Percentiles rank a stretch among this genome's conserved stretches.
Evolutionary conservation across 2,329 filamentous ascomycete species (phyloP).

Genomic region (Plenodomus biglobosus): DNA sequence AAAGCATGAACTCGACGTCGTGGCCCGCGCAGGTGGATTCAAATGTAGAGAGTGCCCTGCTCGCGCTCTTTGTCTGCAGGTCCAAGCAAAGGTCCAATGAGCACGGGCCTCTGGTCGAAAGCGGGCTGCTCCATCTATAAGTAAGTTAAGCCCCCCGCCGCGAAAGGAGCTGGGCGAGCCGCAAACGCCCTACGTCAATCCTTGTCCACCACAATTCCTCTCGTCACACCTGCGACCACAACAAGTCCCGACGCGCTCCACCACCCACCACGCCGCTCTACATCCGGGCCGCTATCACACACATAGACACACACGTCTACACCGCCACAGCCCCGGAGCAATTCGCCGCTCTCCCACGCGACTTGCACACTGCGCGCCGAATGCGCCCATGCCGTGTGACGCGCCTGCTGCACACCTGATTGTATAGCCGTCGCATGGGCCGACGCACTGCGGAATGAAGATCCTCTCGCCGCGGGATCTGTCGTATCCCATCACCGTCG

Average conservation of each 20-base stretch:
- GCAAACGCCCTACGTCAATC: not conserved
- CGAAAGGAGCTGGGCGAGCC: not conserved
- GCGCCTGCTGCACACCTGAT: constrained; percentile 23
- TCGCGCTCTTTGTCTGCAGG: not conserved
- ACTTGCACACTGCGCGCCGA: constrained; percentile 23
- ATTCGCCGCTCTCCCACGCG: not conserved
- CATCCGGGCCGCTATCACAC: not conserved
- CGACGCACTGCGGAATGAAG: constrained; percentile 48
- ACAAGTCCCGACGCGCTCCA: not conserved
- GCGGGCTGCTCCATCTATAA: not conserved
- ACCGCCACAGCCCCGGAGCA: no score
- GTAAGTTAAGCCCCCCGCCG: not conserved
- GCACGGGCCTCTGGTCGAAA: not conserved
- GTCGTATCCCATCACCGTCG: constrained; percentile 92
- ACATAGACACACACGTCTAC: not conserved
- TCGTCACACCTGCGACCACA: no score
- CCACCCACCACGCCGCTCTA: not conserved
- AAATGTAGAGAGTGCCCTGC: not conserved
- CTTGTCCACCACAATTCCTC: not conserved
- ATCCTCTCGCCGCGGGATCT: constrained; percentile 57
- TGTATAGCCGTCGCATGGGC: constrained; percentile 33
- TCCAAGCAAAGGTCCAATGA: not conserved
- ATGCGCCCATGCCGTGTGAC: constrained; percentile 37
- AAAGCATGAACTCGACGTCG: no score
- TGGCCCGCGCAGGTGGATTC: not conserved